These are phyloP conservation scores for Omphalotus olearius DNA, from an alignment of 1,284 basidiomycete species.

Conservation along the genomic window DNA sequence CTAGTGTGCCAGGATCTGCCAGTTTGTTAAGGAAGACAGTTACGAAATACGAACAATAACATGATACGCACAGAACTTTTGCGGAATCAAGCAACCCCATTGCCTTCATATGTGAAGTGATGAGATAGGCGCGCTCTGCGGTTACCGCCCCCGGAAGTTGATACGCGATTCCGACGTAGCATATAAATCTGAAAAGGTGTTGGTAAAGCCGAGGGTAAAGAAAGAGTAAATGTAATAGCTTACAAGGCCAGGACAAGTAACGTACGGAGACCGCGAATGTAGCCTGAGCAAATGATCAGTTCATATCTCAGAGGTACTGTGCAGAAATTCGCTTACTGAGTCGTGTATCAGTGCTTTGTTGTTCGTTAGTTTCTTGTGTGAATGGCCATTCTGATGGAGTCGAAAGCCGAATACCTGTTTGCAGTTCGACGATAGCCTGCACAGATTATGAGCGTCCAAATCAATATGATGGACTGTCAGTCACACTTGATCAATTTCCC, in stretches of 20 bases:
- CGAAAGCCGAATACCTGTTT: constrained; percentile 46
- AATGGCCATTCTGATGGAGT: constrained; percentile 71
- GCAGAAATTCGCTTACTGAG: constrained; percentile 39
- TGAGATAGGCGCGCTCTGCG: constrained; percentile 52
- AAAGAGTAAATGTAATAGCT: constrained; percentile 18
- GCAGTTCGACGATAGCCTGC: constrained; percentile 64
- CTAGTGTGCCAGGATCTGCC: constrained; percentile 59
- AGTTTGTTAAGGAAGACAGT: constrained; percentile 2
- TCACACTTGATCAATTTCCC: constrained; percentile 67
- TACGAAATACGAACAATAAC: not conserved
- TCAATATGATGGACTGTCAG: constrained; percentile 3
- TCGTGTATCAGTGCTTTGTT: constrained; percentile 50
- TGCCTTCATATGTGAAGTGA: constrained; percentile 67
- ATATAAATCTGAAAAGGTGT: constrained; percentile 45
- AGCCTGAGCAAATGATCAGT: constrained; percentile 34
- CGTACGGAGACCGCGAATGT: constrained; percentile 53
- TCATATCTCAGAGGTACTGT: constrained; percentile 13
- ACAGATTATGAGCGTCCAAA: not conserved
- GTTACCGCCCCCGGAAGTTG: constrained; percentile 68
- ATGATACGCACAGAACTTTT: constrained; percentile 46
- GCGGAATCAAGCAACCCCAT: constrained; percentile 72
- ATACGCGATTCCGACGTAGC: constrained; percentile 66
- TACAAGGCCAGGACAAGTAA: constrained; percentile 64
- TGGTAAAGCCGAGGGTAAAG: not conserved
- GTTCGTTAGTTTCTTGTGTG: constrained; percentile 60